Percentiles rank a stretch among this genome's conserved stretches.
phyloP scores from a whole-genome alignment of 1,284 basidiomycete genomes.

The Tausonia pullulans region DNA sequence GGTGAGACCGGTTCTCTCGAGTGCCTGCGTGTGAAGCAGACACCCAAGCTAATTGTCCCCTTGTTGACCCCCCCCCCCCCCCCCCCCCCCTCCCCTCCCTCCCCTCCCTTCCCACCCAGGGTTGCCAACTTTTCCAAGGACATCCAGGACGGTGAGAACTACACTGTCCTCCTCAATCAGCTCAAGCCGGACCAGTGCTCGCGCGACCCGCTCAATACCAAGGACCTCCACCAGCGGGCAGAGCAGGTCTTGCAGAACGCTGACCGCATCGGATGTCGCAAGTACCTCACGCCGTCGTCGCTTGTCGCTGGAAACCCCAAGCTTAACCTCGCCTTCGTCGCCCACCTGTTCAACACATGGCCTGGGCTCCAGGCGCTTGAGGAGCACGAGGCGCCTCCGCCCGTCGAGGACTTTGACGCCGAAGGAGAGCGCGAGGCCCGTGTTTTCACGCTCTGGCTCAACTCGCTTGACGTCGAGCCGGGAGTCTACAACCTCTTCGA shows the following conservation, averaged over 20 bases:
- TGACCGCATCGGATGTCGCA: conserved; percentile 84
- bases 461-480: conserved; percentile 90
- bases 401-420: conserved; percentile 94
- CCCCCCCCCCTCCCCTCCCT: no score
- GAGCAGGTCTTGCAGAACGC: conserved; percentile 92
- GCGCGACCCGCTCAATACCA: conserved; percentile 77
- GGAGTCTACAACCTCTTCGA: conserved; percentile 94
- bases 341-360: conserved; percentile 96
- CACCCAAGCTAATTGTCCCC: neutral
- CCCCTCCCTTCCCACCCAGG: conserved; percentile 35
- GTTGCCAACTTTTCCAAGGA: conserved; percentile 98
- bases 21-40: neutral
- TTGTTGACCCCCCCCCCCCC: neutral
- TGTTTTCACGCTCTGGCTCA: conserved; percentile 96
- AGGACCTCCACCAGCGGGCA: conserved; percentile 68
- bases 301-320: conserved; percentile 94
- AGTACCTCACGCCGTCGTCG: conserved; percentile 86
- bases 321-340: conserved; percentile 95
- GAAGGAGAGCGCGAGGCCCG: conserved; percentile 96
- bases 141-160: conserved; percentile 91
- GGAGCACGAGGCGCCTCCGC: conserved; percentile 59
- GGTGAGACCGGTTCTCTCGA: conserved; percentile 38
- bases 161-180: conserved; percentile 89
- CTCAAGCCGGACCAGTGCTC: conserved; percentile 89
- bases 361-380: conserved; percentile 87